Evolutionary conservation across 208 protist species (phyloP).

Genomic region (Acanthamoeba comandoni): DNA sequence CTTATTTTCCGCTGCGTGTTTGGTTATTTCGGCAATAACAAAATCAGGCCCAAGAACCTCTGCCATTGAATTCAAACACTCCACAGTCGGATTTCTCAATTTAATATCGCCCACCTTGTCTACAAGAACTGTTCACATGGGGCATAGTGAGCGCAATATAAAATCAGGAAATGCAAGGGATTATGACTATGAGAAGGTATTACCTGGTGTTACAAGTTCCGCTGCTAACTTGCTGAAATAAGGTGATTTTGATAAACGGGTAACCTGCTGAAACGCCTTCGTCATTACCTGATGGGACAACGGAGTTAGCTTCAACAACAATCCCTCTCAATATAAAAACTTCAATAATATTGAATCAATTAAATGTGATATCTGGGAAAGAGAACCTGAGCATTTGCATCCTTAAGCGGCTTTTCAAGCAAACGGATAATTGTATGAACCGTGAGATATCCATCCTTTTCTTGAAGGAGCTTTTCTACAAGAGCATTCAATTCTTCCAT

Average conservation of each 20-base stretch:
- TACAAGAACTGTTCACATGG: constrained; percentile 27
- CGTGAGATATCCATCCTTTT: constrained; percentile 37
- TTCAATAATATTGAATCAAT: too few relatives aligned
- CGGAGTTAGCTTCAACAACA: too few relatives aligned
- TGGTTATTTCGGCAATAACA: constrained; percentile 66
- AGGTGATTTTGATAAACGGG: constrained; percentile 41
- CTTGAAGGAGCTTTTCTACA: constrained; percentile 26
- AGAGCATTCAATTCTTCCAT: constrained; percentile 36
- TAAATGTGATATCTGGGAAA: too few relatives aligned
- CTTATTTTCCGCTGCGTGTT: constrained; percentile 57
- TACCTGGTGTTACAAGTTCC: constrained; percentile 16
- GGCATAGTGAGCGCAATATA: too few relatives aligned
- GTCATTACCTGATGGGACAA: constrained; percentile 65
- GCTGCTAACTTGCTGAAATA: constrained; percentile 54
- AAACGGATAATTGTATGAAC: constrained; percentile 47
- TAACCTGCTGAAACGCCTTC: constrained; percentile 14
- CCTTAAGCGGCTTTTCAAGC: constrained; percentile 60
- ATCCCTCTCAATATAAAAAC: too few relatives aligned
- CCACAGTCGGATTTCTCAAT: constrained; percentile 8
- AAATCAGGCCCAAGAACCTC: constrained; percentile 69
- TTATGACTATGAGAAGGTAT: too few relatives aligned
- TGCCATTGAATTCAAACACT: constrained; percentile 22
- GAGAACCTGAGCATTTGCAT: too few relatives aligned
- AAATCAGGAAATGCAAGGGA: too few relatives aligned
- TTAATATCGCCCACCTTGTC: constrained; percentile 83